Base-by-base conservation (phyloP, 1,284 basidiomycete genomes). In the Crucibulum cyathiforme region DNA sequence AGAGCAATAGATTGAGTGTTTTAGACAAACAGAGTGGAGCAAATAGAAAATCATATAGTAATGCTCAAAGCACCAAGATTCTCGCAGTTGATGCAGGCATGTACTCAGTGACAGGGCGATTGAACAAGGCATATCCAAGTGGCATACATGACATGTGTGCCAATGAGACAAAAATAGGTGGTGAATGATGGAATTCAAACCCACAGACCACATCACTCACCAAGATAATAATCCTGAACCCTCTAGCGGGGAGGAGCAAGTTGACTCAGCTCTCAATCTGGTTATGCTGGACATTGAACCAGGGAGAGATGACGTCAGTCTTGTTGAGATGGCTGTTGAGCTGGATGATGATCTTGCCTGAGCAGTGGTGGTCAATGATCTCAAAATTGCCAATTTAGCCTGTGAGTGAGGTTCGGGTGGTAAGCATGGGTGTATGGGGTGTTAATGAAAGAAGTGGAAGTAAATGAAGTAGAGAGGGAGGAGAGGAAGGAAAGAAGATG, bases 301-400 rank as follows among this genome's bases (percentile, higher is more conserved):
- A 91, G 51, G 96, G 96, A 37, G 97, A 98, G 82, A 99, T 98
- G 74, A 99, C 98, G 76, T 97, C 98, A 19, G 90, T 91, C 86
- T 99, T 99, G 90, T 99, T 99, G 71, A 99, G 88, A 63, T 96
- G 94, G 61, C 98, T 98, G 78, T 98, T 98, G 64, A 99, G 90
- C 82, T 99, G 96, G 69, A 99, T 89, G 71, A 99, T 96, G 69
- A 99, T 94, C 85, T 99, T 99, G 76, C 96, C 96, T 15, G 95
- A 92, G 65, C 98, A 96, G 82, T 99, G 98, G 85, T 99, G 98
- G 76, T 99, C 98, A 76, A 99, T 92, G 80, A 98, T 94, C 82
- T 98, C 97, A 76, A 99, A 99, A 84, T 99, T 97, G 73, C 96
- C 96, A 67, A 98, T 98, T 88, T 98, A 98, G 64, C 96, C 96